Conservation (phyloP, 257 asterid species). For the Voacanga thouarsii region DNA sequence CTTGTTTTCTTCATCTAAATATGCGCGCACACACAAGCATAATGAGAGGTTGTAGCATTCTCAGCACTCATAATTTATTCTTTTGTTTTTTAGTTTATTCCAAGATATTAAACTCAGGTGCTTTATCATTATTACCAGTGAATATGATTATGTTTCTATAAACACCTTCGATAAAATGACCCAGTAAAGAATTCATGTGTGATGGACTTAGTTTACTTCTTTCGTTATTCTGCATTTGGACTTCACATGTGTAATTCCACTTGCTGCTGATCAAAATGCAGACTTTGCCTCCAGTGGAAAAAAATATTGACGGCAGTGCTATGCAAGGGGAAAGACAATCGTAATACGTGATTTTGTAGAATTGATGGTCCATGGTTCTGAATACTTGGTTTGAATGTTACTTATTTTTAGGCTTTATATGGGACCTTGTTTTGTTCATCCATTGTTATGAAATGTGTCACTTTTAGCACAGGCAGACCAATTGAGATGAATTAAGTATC, state of each 20-base stretch:
- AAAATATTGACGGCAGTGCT: neutral
- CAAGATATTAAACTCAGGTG: too few relatives aligned
- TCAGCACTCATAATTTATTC: neutral
- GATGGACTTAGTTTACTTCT: neutral
- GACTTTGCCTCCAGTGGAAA: conserved; percentile 21
- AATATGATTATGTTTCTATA: neutral
- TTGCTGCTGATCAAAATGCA: neutral
- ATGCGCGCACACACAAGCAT: too few relatives aligned
- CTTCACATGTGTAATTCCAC: too few relatives aligned
- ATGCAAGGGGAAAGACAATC: neutral
- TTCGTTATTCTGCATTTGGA: too few relatives aligned
- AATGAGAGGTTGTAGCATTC: neutral
- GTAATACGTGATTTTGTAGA: neutral
- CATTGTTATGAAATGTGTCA: neutral
- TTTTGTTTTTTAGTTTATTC: too few relatives aligned
- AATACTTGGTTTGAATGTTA: too few relatives aligned
- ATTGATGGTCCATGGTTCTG: neutral
- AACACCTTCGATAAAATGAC: conserved; percentile 8
- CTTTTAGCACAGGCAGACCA: too few relatives aligned
- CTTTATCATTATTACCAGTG: neutral
- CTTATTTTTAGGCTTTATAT: neutral
- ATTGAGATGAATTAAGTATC: neutral
- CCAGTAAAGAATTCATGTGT: neutral
- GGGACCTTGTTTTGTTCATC: neutral
- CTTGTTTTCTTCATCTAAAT: neutral